Conservation (phyloP, 805 yeast genomes). For the Grigorovia yakushimaensis region DNA sequence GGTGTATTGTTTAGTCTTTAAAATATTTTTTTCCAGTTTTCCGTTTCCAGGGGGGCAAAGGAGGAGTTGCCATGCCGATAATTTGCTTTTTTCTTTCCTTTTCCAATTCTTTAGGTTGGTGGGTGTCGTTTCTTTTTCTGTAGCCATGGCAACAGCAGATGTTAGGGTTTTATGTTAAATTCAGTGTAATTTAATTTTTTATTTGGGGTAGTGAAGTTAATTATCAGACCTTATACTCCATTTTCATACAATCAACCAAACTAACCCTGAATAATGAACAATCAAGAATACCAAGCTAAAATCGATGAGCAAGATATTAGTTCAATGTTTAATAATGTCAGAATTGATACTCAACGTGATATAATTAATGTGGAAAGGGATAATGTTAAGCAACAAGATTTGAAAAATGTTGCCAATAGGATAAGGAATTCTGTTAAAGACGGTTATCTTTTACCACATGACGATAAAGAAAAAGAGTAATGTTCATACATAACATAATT, state of each 20-base stretch:
- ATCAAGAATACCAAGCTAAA: not conserved
- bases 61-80: not conserved
- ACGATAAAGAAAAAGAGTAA: not conserved
- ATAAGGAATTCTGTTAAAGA: constrained; percentile 7
- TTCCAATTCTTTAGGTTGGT: not conserved
- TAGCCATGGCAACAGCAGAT: not conserved
- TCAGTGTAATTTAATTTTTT: no score
- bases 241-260: not conserved
- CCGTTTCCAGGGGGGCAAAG: not conserved
- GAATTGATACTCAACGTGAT: not conserved
- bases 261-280: not conserved
- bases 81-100: not conserved
- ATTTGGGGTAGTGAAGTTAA: no score
- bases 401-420: constrained; percentile 10
- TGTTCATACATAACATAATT: not conserved
- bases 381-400: not conserved
- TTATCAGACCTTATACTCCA: no score
- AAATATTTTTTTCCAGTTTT: not conserved
- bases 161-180: not conserved
- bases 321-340: not conserved
- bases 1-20: not conserved
- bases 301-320: not conserved
- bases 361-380: not conserved
- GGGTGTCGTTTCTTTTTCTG: not conserved
- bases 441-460: constrained; percentile 10